phyloP scores from a whole-genome alignment of 2,329 filamentous ascomycete species.

The Passalora sequoiae region DNA sequence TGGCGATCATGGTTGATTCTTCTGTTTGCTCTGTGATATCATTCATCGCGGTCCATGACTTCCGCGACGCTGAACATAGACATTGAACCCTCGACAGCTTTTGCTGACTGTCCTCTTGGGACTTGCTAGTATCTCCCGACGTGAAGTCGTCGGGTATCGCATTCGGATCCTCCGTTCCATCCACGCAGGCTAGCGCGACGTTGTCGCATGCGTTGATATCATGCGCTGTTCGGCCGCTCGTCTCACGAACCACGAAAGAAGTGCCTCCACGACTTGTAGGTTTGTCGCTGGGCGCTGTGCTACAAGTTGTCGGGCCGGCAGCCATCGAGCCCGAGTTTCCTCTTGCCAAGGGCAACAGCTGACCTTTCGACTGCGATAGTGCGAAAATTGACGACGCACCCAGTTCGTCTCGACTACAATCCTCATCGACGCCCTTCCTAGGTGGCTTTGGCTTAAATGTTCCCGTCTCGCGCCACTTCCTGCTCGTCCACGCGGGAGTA shows the following conservation, averaged over 20 bases:
- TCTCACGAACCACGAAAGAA: neutral
- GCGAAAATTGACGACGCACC: slow-evolving; percentile 18
- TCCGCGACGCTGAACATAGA: slow-evolving; percentile 10
- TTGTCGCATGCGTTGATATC: neutral
- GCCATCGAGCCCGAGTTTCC: neutral
- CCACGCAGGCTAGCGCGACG: neutral
- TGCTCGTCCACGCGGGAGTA: slow-evolving; percentile 24
- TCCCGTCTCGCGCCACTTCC: slow-evolving; percentile 20
- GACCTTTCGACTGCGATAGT: slow-evolving; percentile 13
- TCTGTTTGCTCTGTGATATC: slow-evolving; percentile 2
- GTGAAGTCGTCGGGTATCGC: neutral
- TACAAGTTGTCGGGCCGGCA: neutral
- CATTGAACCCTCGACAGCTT: slow-evolving; percentile 11
- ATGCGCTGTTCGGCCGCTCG: too few relatives aligned
- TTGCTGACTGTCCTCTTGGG: slow-evolving; percentile 11
- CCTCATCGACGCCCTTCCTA: slow-evolving; percentile 20
- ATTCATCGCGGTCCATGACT: slow-evolving; percentile 16
- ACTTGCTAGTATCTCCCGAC: neutral
- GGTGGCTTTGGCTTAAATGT: slow-evolving; percentile 10
- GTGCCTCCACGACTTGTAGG: neutral
- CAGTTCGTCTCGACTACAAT: slow-evolving; percentile 23
- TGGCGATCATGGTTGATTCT: neutral
- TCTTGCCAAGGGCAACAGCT: neutral
- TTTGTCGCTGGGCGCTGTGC: neutral
- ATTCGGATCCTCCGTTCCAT: neutral